Evolutionary conservation across 2,329 filamentous ascomycete species (phyloP).

Genomic region (Talaromyces sp.): DNA sequence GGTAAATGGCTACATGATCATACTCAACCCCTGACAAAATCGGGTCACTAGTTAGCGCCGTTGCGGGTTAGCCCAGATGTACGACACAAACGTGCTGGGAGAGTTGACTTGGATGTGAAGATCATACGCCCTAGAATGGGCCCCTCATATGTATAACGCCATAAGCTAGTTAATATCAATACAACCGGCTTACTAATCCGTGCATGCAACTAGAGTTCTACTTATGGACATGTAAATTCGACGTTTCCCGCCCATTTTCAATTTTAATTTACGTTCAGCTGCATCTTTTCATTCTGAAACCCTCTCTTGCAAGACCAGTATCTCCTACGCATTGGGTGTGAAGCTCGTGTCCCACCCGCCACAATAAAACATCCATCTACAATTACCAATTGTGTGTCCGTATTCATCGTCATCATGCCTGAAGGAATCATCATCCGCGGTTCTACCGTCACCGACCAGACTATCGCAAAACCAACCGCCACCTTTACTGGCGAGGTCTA

Average conservation of each 20-base stretch:
- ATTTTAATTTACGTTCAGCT: not conserved
- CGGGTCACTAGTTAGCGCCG: no score
- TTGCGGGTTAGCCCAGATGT: not conserved
- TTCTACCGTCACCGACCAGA: not conserved
- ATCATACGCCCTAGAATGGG: not conserved
- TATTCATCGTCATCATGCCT: not conserved
- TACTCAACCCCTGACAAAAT: no score
- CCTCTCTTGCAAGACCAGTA: not conserved
- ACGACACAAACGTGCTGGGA: not conserved
- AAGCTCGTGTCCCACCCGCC: not conserved
- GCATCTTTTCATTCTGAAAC: not conserved
- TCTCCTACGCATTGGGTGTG: not conserved
- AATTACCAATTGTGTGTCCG: not conserved
- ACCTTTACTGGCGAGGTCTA: conserved; percentile 5
- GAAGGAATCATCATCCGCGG: not conserved
- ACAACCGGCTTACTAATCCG: not conserved
- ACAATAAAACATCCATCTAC: not conserved
- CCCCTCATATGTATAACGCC: not conserved
- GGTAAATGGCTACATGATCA: no score
- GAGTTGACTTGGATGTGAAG: not conserved
- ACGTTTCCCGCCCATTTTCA: not conserved
- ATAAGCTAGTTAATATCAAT: not conserved
- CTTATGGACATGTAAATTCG: not conserved
- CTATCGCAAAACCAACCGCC: not conserved
- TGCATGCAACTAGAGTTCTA: not conserved